These are phyloP conservation scores for Jatropha multifida DNA, from an alignment of 441 rosid genomes.

Conservation along the genomic window DNA sequence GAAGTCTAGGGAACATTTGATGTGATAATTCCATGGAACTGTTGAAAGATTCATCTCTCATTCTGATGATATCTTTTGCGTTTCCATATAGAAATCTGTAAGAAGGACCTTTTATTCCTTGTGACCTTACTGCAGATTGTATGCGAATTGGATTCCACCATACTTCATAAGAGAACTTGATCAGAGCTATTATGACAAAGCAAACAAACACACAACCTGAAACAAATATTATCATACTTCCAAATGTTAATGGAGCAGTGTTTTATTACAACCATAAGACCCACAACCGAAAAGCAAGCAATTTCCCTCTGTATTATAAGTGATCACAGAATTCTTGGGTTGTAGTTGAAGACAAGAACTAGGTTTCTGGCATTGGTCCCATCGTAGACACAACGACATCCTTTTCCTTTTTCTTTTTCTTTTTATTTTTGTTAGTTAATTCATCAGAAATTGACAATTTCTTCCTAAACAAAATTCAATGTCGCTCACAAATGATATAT, in stretches of 20 bases:
- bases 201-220: slow-evolving; percentile 17
- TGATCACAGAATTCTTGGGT: neutral
- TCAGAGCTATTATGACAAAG: slow-evolving; percentile 16
- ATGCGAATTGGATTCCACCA: slow-evolving; percentile 34
- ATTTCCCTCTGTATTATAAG: neutral
- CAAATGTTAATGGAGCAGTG: neutral
- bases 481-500: neutral
- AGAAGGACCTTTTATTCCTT: slow-evolving; percentile 41
- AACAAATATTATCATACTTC: neutral
- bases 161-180: slow-evolving; percentile 21
- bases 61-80: slow-evolving; percentile 26
- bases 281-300: neutral
- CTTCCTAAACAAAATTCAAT: neutral
- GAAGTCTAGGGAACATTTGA: slow-evolving; percentile 28
- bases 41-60: slow-evolving; percentile 18
- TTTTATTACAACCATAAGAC: neutral
- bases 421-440: neutral
- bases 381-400: neutral
- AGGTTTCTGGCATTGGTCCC: neutral
- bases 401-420: neutral
- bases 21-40: slow-evolving; percentile 32
- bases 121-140: slow-evolving; percentile 26
- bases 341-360: neutral
- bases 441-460: neutral
- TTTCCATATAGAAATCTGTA: slow-evolving; percentile 38